These are phyloP conservation scores for Symbiodinium natans DNA, from an alignment of 73 alveolate genomes.

Conservation along the genomic window DNA sequence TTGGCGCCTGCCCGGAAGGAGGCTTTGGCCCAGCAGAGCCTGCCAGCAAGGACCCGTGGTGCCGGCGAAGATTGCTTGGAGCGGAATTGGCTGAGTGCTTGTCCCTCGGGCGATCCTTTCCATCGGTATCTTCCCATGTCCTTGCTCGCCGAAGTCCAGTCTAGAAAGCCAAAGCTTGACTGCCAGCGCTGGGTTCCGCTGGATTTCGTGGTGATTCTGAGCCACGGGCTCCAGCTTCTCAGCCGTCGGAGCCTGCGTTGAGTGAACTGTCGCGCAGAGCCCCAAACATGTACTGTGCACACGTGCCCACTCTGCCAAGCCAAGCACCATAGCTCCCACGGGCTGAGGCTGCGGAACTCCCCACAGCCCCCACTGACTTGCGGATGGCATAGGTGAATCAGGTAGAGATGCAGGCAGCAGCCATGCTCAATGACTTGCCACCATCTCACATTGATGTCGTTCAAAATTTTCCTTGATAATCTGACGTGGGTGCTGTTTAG, in stretches of 20 bases:
- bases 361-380: not conserved
- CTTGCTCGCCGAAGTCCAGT: not conserved
- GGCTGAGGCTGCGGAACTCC: not conserved
- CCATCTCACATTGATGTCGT: not conserved
- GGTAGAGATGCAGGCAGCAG: not conserved
- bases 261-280: not conserved
- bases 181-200: too few species aligned
- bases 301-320: not conserved
- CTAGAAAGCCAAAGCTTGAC: too few species aligned
- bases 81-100: not conserved
- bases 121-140: not conserved
- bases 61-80: not conserved
- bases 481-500: not conserved
- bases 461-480: not conserved
- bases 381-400: not conserved
- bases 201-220: too few species aligned
- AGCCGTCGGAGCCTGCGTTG: not conserved
- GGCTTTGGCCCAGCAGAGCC: conserved; percentile 70
- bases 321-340: not conserved
- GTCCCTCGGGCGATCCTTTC: not conserved
- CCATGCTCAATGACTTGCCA: not conserved
- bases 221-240: not conserved
- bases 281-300: not conserved
- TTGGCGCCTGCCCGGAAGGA: conserved; percentile 86
- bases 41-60: not conserved